Evolutionary conservation across 108 stramenopile species (phyloP).

Genomic region (Cylindrotheca fusiformis): DNA sequence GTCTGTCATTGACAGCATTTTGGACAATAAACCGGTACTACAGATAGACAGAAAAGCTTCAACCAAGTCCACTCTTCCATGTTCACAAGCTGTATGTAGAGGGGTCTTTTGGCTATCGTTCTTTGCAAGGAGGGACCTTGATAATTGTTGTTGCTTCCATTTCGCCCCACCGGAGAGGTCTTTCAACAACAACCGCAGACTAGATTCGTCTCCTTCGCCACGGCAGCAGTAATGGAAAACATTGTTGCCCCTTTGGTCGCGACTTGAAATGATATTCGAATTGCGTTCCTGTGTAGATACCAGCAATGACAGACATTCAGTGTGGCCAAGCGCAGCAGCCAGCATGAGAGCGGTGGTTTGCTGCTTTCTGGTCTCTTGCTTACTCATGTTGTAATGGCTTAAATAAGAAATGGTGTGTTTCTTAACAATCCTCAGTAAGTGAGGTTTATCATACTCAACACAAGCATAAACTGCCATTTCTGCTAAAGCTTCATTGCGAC

Average conservation of each 20-base stretch:
- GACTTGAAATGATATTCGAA: slow-evolving; percentile 4
- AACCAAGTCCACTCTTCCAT: slow-evolving; percentile 43
- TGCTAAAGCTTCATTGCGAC: too few species aligned
- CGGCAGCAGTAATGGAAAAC: slow-evolving; percentile 38
- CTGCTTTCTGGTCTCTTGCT: slow-evolving; percentile 19
- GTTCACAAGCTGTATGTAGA: slow-evolving; percentile 59
- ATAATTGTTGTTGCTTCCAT: slow-evolving; percentile 21
- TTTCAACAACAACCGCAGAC: slow-evolving; percentile 13
- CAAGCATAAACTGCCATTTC: not conserved
- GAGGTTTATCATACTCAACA: slow-evolving; percentile 22
- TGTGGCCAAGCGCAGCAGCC: slow-evolving; percentile 49
- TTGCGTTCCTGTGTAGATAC: slow-evolving; percentile 22
- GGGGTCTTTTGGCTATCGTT: slow-evolving; percentile 51
- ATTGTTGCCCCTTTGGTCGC: slow-evolving; percentile 24
- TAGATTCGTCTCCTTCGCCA: slow-evolving; percentile 8
- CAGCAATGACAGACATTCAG: slow-evolving; percentile 49
- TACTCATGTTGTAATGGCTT: not conserved
- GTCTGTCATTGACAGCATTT: slow-evolving; percentile 53
- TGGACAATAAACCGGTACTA: slow-evolving; percentile 34
- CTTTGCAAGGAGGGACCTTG: slow-evolving; percentile 37
- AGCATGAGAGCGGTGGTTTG: slow-evolving; percentile 42
- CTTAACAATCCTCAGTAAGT: slow-evolving; percentile 10
- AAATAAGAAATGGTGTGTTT: slow-evolving; percentile 8
- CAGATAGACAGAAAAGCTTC: slow-evolving; percentile 44
- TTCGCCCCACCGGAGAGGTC: slow-evolving; percentile 14